These are phyloP conservation scores for Aspergillus sclerotioniger DNA, from an alignment of 495 filamentous ascomycete species.

Conservation along the genomic window DNA sequence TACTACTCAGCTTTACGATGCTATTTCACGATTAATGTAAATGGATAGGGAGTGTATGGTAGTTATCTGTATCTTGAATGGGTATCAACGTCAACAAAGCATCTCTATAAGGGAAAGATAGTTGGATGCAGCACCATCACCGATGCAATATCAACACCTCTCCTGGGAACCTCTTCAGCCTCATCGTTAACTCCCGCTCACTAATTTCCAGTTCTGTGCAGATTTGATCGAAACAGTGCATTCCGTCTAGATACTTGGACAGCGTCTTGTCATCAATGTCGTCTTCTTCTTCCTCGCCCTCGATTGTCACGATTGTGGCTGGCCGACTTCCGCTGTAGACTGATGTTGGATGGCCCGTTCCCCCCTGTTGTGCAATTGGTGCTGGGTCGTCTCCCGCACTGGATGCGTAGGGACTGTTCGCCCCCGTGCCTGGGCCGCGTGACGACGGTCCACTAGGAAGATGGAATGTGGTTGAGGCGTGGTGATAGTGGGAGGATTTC, in stretches of 20 bases:
- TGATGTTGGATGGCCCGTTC: conserved; percentile 25
- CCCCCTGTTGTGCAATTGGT: conserved; percentile 21
- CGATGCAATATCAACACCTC: conserved; percentile 57
- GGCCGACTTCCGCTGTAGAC: conserved; percentile 33
- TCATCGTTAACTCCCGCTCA: conserved; percentile 51
- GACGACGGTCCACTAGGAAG: conserved; percentile 32
- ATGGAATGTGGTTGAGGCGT: background rate
- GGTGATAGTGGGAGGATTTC: conserved; percentile 25
- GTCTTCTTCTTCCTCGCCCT: conserved; percentile 33
- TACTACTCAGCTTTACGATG: too few relatives aligned
- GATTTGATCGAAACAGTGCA: conserved; percentile 86
- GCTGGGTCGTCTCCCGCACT: conserved; percentile 37
- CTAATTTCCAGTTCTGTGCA: conserved; percentile 70
- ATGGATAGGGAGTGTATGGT: too few relatives aligned
- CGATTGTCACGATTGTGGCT: conserved; percentile 22
- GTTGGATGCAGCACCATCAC: conserved; percentile 29
- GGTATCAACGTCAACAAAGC: conserved; percentile 8
- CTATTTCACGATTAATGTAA: too few relatives aligned
- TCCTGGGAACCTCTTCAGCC: conserved; percentile 48
- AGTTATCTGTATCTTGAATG: background rate
- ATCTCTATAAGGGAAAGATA: background rate
- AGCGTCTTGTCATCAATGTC: conserved; percentile 46
- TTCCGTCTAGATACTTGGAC: conserved; percentile 72
- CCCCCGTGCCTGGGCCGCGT: conserved; percentile 33
- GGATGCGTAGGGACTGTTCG: conserved; percentile 39